Evolutionary conservation across 2,329 filamentous ascomycete species (phyloP), one percentile per base, ranked within the genome.

Genomic region (Aspergillus candidus): DNA sequence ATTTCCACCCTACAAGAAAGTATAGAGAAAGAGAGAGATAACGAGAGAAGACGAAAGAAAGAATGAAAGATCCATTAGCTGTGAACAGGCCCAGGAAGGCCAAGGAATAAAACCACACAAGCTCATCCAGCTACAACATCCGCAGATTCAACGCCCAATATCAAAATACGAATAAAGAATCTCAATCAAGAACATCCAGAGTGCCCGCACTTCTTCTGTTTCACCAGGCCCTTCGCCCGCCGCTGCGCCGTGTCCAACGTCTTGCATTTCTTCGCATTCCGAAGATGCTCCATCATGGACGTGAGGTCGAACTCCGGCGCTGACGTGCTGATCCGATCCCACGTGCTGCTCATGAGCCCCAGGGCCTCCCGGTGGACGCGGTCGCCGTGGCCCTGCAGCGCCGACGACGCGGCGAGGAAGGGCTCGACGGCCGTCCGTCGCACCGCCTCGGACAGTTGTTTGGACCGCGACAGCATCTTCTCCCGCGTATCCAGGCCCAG

Each of bases 221-320:
- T 56, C 43, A 64, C 44, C 38, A 68, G 38, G 32, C 54, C 44
- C 35, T 56, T 59, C 15, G 64, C 67, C 35, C 57, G 58, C 39
- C 54, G 59, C 38, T 70, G 67, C 33, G 66, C 66, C 30, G 50
- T 59, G 37, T 57, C 59, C 35, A 70, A 47, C 13, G 62, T 46
- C 32, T 56, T 55, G 32, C 51, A 60, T 39, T 57, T 61, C 29
- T 52, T 54, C 11, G 50, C 51, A 32, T 55, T 57, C 31, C 59
- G 61, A 10, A 65, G 38, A 44, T 55, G 51, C 37, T 59, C 54
- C 47, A 55, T 53, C 49, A 67, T 43, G 6, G 46, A 46, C 12
- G 40, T 45, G 27, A 61, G 41, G 33, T 61, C 56, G 11, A 66
- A 31, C 4, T 44, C 47, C 6, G 51, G 48, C 1, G 57, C 51